A percentile compares a stretch with the other conserved stretches of the same genome.
Conservation (phyloP, 306 rosid species). For the Parietaria judaica region DNA sequence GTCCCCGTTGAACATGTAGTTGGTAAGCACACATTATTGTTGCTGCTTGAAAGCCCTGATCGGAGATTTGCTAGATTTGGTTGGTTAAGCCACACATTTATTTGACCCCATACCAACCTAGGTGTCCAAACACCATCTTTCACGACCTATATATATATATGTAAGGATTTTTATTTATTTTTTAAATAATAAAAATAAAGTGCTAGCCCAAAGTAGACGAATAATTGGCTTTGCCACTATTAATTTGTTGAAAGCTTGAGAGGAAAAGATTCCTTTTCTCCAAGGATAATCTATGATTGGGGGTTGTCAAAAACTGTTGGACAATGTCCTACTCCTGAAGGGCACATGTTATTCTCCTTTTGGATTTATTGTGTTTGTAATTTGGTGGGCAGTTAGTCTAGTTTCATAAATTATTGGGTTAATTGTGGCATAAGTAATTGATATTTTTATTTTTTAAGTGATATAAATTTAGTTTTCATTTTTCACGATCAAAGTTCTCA, state of each 20-base stretch:
- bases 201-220: constrained; percentile 12
- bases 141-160: not conserved
- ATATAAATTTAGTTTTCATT: too few relatives aligned
- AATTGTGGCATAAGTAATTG: not conserved
- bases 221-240: constrained; percentile 23
- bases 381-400: not conserved
- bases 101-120: constrained; percentile 23
- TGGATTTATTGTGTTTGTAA: constrained; percentile 6
- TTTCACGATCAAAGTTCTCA: too few relatives aligned
- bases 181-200: not conserved
- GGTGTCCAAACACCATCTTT: constrained; percentile 16
- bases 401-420: not conserved
- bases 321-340: constrained; percentile 20
- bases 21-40: constrained; percentile 3
- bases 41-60: constrained; percentile 3
- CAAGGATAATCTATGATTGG: constrained; percentile 6
- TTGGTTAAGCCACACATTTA: constrained; percentile 17
- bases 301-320: not conserved
- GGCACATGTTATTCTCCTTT: constrained; percentile 19
- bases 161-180: too few relatives aligned
- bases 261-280: constrained; percentile 14
- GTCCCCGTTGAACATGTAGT: not conserved
- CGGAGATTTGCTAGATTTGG: constrained; percentile 24
- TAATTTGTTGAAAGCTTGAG: constrained; percentile 17
- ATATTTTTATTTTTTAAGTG: not conserved